Percentiles rank a stretch among this genome's conserved stretches.
Conservation (phyloP, 2,329 filamentous ascomycete genomes). For the Trichoderma arundinaceum region DNA sequence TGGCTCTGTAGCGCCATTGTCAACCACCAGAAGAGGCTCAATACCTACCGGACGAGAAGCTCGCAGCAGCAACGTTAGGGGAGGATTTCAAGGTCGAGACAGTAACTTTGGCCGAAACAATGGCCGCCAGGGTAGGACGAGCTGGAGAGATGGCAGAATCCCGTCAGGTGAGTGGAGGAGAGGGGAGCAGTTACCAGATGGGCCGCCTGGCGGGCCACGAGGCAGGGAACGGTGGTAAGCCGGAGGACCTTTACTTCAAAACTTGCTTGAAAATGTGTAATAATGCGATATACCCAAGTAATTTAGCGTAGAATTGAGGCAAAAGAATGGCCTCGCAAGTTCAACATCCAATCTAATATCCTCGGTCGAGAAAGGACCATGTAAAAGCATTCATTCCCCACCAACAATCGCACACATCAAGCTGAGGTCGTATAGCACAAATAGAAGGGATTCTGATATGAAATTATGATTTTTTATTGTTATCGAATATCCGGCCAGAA, state of each 20-base stretch:
- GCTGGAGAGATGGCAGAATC: constrained; percentile 48
- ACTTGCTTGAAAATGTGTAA: constrained; percentile 13
- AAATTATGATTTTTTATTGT: not conserved
- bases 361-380: not conserved
- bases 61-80: constrained; percentile 37
- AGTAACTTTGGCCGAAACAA: constrained; percentile 44
- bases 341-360: not conserved
- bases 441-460: not conserved
- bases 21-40: constrained; percentile 43
- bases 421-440: not conserved
- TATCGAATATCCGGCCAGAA: constrained; percentile 15
- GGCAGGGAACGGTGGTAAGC: constrained; percentile 42
- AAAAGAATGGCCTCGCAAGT: not conserved
- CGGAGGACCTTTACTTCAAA: constrained; percentile 3
- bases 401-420: not conserved
- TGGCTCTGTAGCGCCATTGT: constrained; percentile 72
- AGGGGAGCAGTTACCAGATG: constrained; percentile 66
- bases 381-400: not conserved
- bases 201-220: constrained; percentile 43
- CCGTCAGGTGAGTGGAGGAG: constrained; percentile 69
- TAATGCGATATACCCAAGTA: constrained; percentile 41
- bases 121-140: constrained; percentile 47
- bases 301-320: constrained; percentile 14
- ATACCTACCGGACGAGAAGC: constrained; percentile 34
- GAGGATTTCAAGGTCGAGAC: constrained; percentile 38